Conservation (phyloP, 495 filamentous ascomycete species). For the Tuber microsphaerosporum region DNA sequence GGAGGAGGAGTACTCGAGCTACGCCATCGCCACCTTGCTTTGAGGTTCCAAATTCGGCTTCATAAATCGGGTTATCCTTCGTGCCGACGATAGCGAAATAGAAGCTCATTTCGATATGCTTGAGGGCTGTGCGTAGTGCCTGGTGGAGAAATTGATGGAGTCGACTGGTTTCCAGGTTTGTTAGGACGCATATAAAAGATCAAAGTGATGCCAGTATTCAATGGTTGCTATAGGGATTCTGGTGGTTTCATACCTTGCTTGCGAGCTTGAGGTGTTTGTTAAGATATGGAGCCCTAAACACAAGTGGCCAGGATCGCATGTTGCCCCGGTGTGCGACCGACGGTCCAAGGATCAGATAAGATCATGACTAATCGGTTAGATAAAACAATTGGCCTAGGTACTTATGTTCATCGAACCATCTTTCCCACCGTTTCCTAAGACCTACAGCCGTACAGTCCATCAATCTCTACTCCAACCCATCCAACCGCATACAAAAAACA, state of each 20-base stretch:
- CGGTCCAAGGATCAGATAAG: constrained; percentile 10
- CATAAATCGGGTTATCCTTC: constrained; percentile 88
- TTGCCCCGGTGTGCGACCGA: background rate
- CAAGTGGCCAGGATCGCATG: background rate
- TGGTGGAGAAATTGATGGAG: background rate
- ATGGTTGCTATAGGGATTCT: background rate
- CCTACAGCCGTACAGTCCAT: background rate
- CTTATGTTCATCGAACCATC: background rate
- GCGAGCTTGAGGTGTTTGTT: background rate
- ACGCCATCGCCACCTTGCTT: constrained; percentile 90
- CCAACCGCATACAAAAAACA: constrained; percentile 35
- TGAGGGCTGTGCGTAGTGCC: background rate
- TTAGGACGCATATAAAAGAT: background rate
- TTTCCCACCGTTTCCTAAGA: background rate
- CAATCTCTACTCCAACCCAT: constrained; percentile 33
- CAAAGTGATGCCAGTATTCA: background rate
- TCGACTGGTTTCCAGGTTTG: background rate
- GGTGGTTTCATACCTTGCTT: background rate
- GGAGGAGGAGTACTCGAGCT: constrained; percentile 52
- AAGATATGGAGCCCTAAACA: background rate
- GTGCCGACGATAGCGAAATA: constrained; percentile 94
- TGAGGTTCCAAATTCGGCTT: constrained; percentile 89
- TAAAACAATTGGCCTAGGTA: background rate
- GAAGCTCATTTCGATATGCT: constrained; percentile 68
- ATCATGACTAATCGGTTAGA: constrained; percentile 3